These are phyloP conservation scores for Diaporthe sp. DNA, from an alignment of 2,329 filamentous ascomycete species.

Conservation along the genomic window DNA sequence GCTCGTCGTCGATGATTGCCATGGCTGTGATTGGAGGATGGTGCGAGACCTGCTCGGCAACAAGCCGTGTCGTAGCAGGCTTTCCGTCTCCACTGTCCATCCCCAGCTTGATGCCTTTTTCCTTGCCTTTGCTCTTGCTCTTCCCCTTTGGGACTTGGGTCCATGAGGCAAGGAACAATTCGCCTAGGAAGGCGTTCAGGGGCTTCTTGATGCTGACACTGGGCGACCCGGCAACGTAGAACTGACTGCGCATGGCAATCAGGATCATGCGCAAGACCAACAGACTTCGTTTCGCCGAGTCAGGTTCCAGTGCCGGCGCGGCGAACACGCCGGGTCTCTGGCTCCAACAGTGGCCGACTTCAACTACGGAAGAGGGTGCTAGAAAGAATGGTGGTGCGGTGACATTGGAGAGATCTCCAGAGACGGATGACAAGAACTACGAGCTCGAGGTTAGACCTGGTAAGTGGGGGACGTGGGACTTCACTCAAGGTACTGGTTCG, in stretches of 20 bases:
- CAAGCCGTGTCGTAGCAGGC: conserved; percentile 49
- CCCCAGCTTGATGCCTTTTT: conserved; percentile 21
- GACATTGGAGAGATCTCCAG: conserved; percentile 65
- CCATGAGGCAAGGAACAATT: conserved; percentile 62
- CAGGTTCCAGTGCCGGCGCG: conserved; percentile 59
- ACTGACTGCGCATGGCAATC: conserved; percentile 59
- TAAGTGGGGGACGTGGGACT: background rate
- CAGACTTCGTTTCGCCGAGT: conserved; percentile 58
- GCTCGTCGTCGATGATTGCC: conserved; percentile 58
- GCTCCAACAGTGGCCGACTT: conserved; percentile 65
- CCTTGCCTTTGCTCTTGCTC: background rate
- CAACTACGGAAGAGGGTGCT: conserved; percentile 62
- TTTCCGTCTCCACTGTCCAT: conserved; percentile 49
- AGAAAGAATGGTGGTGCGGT: conserved; percentile 66
- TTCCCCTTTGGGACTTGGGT: conserved; percentile 45
- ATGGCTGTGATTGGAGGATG: conserved; percentile 68
- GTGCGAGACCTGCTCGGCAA: conserved; percentile 66
- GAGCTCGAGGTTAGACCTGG: background rate
- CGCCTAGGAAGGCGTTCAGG: conserved; percentile 66
- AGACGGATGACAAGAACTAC: conserved; percentile 54
- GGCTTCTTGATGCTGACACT: conserved; percentile 65
- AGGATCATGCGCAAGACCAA: conserved; percentile 63
- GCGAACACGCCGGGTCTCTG: conserved; percentile 62
- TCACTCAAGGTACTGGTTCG: background rate
- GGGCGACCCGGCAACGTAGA: conserved; percentile 62